Base-by-base conservation (phyloP, 1,284 basidiomycete species). In the Malassezia globosa region DNA sequence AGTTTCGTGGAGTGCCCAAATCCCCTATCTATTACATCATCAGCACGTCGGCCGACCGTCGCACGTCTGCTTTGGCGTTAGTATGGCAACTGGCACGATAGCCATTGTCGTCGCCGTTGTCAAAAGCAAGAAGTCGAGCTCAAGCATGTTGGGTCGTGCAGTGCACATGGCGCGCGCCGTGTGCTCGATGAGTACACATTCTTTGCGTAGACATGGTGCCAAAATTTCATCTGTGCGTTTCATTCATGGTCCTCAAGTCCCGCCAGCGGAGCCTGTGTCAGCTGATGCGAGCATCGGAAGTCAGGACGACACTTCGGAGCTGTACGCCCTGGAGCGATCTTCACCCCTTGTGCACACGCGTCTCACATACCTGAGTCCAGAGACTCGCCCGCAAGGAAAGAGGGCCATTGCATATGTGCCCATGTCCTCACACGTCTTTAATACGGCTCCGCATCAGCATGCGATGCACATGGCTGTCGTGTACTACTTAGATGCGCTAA, bases 381-480 rank as follows among this genome's bases (percentile, higher is more conserved):
- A 10, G 22, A 56, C 50, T 8, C 33, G 37, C n/a, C 46, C 50
- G 3, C n/a, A 23, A 8, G 24, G 23, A 13, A 14, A 37, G 8
- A n/a, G 10, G 22, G 36, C 34, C 22, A 13, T 18, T 29, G 22
- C 18, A 31, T 60, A 56, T 21, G 84, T 85, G 25, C 78, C 81
- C 39, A 80, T 92, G 27, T 81, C 89, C 56, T 80, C 85, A 5
- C 78, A 80, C 24, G 81, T 97, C 22, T 99, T 97, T 73, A 77
- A 80, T 59, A 54, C 56, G n/a, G 82, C 86, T 56, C 81, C 92
- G 36, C 84, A 92, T 42, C 80, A 82, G 18, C 89, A 96, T 69
- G 85, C 97, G 54, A 80, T 97, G 8, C 92, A 97, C 73, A 79
- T 87, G 47, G 92, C 89, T 64, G 83, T 89, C 33, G 81, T 86